These are phyloP conservation scores for Phytophthora litchii DNA, from an alignment of 352 stramenopile species.

Conservation along the genomic window DNA sequence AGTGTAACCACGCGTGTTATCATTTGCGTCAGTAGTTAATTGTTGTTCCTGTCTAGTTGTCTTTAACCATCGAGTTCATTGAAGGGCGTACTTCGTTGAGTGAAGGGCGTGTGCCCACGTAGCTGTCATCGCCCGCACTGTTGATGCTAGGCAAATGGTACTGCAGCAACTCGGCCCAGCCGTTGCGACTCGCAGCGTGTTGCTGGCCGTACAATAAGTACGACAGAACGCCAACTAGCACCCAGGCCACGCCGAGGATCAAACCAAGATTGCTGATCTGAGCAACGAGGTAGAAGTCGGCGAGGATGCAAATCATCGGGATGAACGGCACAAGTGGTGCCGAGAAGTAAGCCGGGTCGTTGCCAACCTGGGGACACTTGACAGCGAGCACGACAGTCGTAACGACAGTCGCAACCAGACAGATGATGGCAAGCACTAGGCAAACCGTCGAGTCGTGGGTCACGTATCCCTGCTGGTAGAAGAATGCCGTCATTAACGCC, in stretches of 20 bases:
- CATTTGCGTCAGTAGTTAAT: slow-evolving; percentile 14
- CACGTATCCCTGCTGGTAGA: slow-evolving; percentile 52
- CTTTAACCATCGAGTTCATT: slow-evolving; percentile 50
- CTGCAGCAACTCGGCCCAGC: slow-evolving; percentile 45
- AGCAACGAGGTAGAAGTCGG: slow-evolving; percentile 57
- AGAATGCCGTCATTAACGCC: slow-evolving; percentile 36
- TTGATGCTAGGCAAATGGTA: slow-evolving; percentile 34
- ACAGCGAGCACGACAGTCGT: slow-evolving; percentile 36
- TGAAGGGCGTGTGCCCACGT: slow-evolving; percentile 36
- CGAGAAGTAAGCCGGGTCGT: slow-evolving; percentile 39
- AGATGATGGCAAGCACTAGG: slow-evolving; percentile 42
- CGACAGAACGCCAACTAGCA: slow-evolving; percentile 43
- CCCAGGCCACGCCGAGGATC: slow-evolving; percentile 42
- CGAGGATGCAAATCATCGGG: slow-evolving; percentile 45
- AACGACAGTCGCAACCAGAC: slow-evolving; percentile 33
- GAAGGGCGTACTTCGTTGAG: slow-evolving; percentile 56
- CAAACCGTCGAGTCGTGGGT: slow-evolving; percentile 30
- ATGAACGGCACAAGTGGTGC: slow-evolving; percentile 54
- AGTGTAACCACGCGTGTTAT: slow-evolving; percentile 26
- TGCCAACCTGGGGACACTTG: slow-evolving; percentile 47
- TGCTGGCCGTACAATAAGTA: slow-evolving; percentile 57
- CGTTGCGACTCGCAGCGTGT: slow-evolving; percentile 45
- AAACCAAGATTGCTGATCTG: slow-evolving; percentile 52
- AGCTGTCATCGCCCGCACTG: slow-evolving; percentile 38
- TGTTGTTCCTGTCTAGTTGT: slow-evolving; percentile 23